These are phyloP conservation scores for Xerocomus potaroensis DNA, from an alignment of 768 basidiomycete species.

Conservation along the genomic window DNA sequence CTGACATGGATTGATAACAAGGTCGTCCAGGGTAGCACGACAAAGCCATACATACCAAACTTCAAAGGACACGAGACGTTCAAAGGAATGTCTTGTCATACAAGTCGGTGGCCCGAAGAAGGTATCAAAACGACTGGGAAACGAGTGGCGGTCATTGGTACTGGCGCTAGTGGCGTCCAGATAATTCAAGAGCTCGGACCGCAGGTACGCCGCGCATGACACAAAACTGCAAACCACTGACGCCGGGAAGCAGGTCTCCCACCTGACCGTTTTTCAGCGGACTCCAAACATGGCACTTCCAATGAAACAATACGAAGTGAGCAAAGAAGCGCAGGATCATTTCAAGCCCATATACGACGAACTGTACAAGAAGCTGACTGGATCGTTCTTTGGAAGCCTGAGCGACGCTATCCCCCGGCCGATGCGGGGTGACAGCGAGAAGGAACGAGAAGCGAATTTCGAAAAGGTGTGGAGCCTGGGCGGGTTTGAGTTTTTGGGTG, in stretches of 20 bases:
- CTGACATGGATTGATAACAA: neutral
- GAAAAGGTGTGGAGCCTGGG: conserved; percentile 8
- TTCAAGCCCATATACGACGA: conserved; percentile 13
- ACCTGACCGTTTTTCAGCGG: conserved; percentile 15
- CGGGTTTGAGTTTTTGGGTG: conserved; percentile 8
- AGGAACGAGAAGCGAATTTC: conserved; percentile 8
- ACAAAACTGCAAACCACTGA: neutral
- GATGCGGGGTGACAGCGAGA: conserved; percentile 1
- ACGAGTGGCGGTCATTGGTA: conserved; percentile 13
- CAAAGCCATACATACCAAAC: conserved; percentile 11
- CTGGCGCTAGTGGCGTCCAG: conserved; percentile 13
- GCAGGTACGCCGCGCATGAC: conserved; percentile 1
- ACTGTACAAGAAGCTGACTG: conserved; percentile 1
- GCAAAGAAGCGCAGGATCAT: conserved; percentile 4
- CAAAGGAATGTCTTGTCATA: conserved; percentile 9
- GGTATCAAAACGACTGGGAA: conserved; percentile 6
- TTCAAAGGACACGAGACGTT: conserved; percentile 10
- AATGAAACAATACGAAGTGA: conserved; percentile 5
- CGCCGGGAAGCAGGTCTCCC: conserved; percentile 1
- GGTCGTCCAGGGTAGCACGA: neutral
- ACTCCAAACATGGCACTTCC: conserved; percentile 14
- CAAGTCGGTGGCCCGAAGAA: conserved; percentile 10
- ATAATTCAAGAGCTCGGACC: conserved; percentile 11
- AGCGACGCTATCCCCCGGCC: neutral
- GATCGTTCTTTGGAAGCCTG: neutral